phyloP scores from a whole-genome alignment of 306 rosid species.

The Dalbergia cochinchinensis region DNA sequence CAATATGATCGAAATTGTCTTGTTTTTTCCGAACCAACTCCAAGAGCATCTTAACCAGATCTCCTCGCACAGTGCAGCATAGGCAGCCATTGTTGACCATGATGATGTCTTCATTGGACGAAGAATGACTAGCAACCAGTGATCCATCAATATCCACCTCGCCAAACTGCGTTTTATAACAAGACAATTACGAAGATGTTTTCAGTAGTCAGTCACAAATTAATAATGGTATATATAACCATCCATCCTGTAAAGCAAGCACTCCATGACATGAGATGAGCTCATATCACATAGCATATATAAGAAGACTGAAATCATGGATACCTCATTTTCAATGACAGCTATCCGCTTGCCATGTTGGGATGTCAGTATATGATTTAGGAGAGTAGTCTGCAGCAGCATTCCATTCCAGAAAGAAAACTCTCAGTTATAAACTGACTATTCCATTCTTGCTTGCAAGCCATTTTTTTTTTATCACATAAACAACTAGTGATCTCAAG shows the following conservation, averaged over 20 bases:
- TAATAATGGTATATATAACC: background rate
- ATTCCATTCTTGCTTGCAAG: background rate
- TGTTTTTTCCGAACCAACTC: conserved; percentile 74
- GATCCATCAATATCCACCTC: conserved; percentile 98
- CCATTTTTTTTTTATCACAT: too few species aligned
- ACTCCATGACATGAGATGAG: background rate
- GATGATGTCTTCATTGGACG: conserved; percentile 75
- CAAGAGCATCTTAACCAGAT: conserved; percentile 89
- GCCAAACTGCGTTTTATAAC: conserved; percentile 77
- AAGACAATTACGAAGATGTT: background rate
- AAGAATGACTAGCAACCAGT: conserved; percentile 90
- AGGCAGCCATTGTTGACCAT: conserved; percentile 96
- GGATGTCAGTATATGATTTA: conserved; percentile 86
- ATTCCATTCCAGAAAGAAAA: background rate
- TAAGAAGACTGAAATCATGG: background rate
- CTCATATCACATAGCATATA: too few species aligned
- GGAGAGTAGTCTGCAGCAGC: conserved; percentile 76
- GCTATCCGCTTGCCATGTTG: conserved; percentile 96
- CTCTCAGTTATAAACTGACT: background rate
- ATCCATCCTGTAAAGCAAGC: background rate
- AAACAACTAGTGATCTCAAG: background rate
- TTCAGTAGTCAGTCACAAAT: too few species aligned
- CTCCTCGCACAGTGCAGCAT: conserved; percentile 93
- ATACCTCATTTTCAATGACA: conserved; percentile 93
- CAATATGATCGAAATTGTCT: conserved; percentile 87